Conservation (phyloP, 805 yeast species). For the Candida michaelii region DNA sequence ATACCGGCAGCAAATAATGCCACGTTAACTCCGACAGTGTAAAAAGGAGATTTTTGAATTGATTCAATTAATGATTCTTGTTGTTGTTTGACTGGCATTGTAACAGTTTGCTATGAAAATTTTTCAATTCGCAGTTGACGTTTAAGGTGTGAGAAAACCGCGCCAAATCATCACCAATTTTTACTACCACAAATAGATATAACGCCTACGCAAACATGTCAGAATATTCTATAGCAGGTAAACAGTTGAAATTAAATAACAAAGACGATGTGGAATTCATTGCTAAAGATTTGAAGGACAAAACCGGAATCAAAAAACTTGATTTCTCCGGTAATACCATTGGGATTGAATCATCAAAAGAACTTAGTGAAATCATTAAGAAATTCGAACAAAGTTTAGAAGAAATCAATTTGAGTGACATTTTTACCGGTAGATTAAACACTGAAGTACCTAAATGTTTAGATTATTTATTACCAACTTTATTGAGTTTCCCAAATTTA, state of each 20-base stretch:
- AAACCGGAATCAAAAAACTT: conserved; percentile 47
- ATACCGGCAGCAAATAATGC: conserved; percentile 70
- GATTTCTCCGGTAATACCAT: conserved; percentile 93
- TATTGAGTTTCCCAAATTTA: conserved; percentile 66
- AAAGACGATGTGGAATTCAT: conserved; percentile 72
- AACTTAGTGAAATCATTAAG: conserved; percentile 58
- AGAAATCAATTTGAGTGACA: conserved; percentile 84
- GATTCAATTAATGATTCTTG: conserved; percentile 43
- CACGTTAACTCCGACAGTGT: conserved; percentile 62
- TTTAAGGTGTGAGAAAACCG: background rate
- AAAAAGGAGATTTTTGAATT: conserved; percentile 63
- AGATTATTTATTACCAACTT: conserved; percentile 67
- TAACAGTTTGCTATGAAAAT: conserved; percentile 3
- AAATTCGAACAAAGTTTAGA: conserved; percentile 44
- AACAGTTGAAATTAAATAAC: conserved; percentile 73
- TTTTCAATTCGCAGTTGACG: conserved; percentile 6
- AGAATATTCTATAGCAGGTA: conserved; percentile 61
- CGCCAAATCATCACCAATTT: conserved; percentile 1
- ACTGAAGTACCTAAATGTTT: conserved; percentile 91
- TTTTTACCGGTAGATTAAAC: conserved; percentile 91
- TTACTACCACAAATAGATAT: background rate
- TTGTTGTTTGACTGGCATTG: conserved; percentile 22
- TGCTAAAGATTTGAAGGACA: conserved; percentile 59
- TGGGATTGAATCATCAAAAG: conserved; percentile 84
- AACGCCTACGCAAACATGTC: background rate